Conservation (phyloP, 2,329 filamentous ascomycete species). For the Dactylellina drechsleri region DNA sequence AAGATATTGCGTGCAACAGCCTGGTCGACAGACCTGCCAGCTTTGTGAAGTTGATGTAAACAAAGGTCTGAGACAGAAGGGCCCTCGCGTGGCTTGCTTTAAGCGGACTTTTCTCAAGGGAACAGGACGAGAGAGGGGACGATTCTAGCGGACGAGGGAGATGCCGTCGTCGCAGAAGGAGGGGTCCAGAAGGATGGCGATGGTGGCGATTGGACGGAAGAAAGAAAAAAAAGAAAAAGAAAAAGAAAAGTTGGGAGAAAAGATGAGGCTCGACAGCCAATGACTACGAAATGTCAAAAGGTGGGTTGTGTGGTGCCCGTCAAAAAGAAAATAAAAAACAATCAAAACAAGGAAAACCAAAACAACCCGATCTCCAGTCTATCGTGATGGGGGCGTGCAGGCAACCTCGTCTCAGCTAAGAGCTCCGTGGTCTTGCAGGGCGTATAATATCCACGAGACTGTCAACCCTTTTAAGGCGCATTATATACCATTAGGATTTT, state of each 20-base stretch:
- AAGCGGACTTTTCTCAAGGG: constrained; percentile 9
- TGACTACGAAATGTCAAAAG: constrained; percentile 18
- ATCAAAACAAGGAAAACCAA: constrained; percentile 25
- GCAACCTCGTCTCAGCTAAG: background rate
- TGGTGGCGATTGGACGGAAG: constrained; percentile 21
- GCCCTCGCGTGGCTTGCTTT: background rate
- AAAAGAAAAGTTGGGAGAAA: background rate
- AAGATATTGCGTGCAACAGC: constrained; percentile 28
- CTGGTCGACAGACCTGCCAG: constrained; percentile 24
- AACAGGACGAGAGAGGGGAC: background rate
- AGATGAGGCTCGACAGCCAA: constrained; percentile 9
- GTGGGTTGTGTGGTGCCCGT: constrained; percentile 12
- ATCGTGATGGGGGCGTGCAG: background rate
- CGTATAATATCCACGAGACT: background rate
- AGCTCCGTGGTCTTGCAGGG: background rate
- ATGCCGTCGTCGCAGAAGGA: background rate
- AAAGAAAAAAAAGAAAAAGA: background rate
- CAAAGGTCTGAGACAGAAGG: constrained; percentile 22
- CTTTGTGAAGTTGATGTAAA: constrained; percentile 32
- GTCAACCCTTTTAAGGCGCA: background rate
- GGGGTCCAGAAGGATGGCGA: constrained; percentile 25
- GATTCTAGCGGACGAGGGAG: background rate
- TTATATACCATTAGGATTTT: background rate
- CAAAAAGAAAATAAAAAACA: constrained; percentile 10
- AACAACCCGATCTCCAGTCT: background rate